Evolutionary conservation across 257 asterid genomes (phyloP).

Genomic region (Galeopsis tetrahit): DNA sequence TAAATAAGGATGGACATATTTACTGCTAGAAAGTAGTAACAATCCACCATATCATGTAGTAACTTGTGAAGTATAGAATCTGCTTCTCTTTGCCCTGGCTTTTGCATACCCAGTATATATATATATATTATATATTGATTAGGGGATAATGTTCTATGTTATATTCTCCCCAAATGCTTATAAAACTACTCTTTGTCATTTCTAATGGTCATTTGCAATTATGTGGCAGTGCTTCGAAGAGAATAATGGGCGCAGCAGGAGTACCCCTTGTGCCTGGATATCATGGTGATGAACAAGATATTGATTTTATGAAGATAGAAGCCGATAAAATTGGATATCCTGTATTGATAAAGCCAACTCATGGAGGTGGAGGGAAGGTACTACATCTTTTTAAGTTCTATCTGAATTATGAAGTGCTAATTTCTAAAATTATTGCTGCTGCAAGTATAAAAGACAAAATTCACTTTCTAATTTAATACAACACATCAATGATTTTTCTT

Average conservation of each 20-base stretch:
- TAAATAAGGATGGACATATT: not conserved
- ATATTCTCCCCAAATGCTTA: slow-evolving; percentile 11
- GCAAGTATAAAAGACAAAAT: slow-evolving; percentile 3
- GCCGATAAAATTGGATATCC: slow-evolving; percentile 98
- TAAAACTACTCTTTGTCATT: slow-evolving; percentile 2
- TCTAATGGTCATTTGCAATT: slow-evolving; percentile 29
- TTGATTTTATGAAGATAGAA: slow-evolving; percentile 87
- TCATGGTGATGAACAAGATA: slow-evolving; percentile 89
- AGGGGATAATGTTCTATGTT: not conserved
- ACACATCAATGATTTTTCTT: not conserved
- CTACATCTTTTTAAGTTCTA: slow-evolving; percentile 31
- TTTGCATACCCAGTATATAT: not conserved
- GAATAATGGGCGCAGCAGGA: slow-evolving; percentile 99
- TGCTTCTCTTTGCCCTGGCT: not conserved
- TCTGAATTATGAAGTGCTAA: slow-evolving; percentile 20
- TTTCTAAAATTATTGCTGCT: slow-evolving; percentile 25
- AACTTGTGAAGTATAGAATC: not conserved
- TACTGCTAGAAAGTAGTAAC: not conserved
- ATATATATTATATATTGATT: slow-evolving; percentile 5
- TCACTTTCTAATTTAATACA: not conserved
- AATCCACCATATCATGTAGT: not conserved
- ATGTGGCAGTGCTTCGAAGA: slow-evolving; percentile 90
- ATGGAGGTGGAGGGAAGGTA: slow-evolving; percentile 99
- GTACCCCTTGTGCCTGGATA: slow-evolving; percentile 99
- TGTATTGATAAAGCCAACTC: slow-evolving; percentile 92